phyloP scores from a whole-genome alignment of 331 rosid species.

The Prunus yedoensis region DNA sequence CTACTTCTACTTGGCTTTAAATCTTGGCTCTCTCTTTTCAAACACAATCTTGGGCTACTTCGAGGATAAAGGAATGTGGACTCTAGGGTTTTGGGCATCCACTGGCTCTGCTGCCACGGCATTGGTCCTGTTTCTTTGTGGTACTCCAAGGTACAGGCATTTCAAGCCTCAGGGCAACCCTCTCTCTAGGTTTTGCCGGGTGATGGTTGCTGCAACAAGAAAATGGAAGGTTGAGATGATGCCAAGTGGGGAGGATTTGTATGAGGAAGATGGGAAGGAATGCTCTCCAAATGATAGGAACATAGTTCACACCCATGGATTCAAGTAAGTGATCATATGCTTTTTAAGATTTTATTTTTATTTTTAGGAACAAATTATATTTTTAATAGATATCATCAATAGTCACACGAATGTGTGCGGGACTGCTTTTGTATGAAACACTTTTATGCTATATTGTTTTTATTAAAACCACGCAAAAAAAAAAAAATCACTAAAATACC shows the following conservation, averaged over 20 bases:
- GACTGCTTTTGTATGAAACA: background rate
- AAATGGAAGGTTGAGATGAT: constrained; percentile 56
- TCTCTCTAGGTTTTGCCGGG: constrained; percentile 61
- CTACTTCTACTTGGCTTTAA: constrained; percentile 81
- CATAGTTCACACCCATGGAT: constrained; percentile 64
- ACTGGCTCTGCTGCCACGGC: constrained; percentile 63
- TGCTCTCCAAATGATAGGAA: constrained; percentile 41
- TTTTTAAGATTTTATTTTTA: background rate
- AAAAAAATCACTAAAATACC: background rate
- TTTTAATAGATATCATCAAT: background rate
- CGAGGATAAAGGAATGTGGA: constrained; percentile 75
- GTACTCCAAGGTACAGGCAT: constrained; percentile 64
- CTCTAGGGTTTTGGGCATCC: constrained; percentile 77
- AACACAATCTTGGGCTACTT: constrained; percentile 74
- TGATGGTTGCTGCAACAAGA: constrained; percentile 53
- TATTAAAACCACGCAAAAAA: too few relatives aligned
- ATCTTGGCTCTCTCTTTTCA: constrained; percentile 78
- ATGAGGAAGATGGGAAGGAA: constrained; percentile 36
- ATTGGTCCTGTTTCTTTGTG: constrained; percentile 65
- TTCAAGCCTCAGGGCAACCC: constrained; percentile 70
- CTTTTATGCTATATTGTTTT: background rate
- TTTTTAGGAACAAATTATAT: too few relatives aligned
- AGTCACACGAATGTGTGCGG: background rate
- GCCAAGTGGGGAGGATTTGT: constrained; percentile 34
- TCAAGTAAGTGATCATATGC: constrained; percentile 45